Evolutionary conservation across 2,329 filamentous ascomycete genomes (phyloP), one percentile per base, ranked within the genome.

Genomic region (Periconia macrospinosa): DNA sequence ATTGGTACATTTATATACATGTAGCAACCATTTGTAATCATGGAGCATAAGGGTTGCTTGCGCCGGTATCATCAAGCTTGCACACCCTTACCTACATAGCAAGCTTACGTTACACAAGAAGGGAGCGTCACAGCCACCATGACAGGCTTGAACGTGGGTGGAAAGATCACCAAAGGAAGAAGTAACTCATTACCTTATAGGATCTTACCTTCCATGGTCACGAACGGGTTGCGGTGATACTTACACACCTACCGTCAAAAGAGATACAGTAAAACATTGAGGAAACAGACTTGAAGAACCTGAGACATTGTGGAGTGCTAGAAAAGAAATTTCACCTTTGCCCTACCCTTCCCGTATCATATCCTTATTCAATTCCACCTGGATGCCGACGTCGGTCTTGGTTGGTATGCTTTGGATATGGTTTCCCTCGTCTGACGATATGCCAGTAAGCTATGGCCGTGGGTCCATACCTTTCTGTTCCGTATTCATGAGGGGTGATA

Each of bases 91-190:
- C n/a, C n/a, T n/a, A 10, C 33, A 13, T 37, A 14, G 11, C 11
- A n/a, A 13, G 15, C 11, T n/a, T n/a, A 37, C 15, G 33, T 14
- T 37, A n/a, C 33, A 37, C 33, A 37, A 37, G 33, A 10, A 37
- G 33, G 11, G 15, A 37, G 11, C 15, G 33, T 13, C 11, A 37
- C 11, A n/a, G 11, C 33, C 33, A n/a, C 15, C 33, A 27, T 27
- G 33, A 37, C 33, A 37, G 33, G 11, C 33, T 37, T 37, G 33
- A n/a, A 37, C 33, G 33, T 6, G 23, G 5, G 23, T 27, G 56
- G 59, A 53, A 68, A 68, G 65, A 69, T 66, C 63, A 60, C 58
- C 55, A 64, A 67, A 63, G 52, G 51, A 62, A 61, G 61, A 63
- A 55, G 46, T 27, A 55, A n/a, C 49, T 59, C 61, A 62, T 60